A percentile compares a stretch with the other conserved stretches of the same genome.
Evolutionary conservation across 345 rosid species (phyloP).

Genomic region (Pistacia atlantica): DNA sequence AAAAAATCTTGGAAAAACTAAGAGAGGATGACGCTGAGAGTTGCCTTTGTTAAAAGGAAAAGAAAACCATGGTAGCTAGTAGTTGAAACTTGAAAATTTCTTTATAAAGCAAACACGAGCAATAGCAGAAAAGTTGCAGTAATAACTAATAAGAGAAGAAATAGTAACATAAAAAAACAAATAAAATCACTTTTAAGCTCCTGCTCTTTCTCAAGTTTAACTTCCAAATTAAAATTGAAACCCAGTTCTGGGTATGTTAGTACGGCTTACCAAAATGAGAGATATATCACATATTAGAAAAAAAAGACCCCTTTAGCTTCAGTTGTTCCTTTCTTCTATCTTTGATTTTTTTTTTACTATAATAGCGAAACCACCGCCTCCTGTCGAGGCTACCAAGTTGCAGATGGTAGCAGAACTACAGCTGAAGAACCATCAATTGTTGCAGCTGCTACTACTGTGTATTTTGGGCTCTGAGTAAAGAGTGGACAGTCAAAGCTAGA

Average conservation of each 20-base stretch:
- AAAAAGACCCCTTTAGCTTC: background rate
- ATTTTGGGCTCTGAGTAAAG: slow-evolving; percentile 19
- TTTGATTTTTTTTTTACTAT: slow-evolving; percentile 5
- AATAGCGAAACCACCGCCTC: slow-evolving; percentile 39
- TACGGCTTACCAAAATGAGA: slow-evolving; percentile 2
- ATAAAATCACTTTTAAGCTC: background rate
- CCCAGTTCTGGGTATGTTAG: background rate
- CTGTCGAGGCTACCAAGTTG: slow-evolving; percentile 2
- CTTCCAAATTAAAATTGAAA: slow-evolving; percentile 1
- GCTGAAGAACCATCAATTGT: slow-evolving; percentile 26
- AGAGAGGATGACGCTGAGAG: slow-evolving; percentile 5
- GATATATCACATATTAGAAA: background rate
- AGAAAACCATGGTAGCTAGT: slow-evolving; percentile 33
- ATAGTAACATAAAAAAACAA: background rate
- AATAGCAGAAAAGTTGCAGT: slow-evolving; percentile 18
- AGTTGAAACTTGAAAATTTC: slow-evolving; percentile 25
- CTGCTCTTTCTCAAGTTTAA: background rate
- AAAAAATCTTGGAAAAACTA: slow-evolving; percentile 15
- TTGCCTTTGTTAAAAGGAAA: slow-evolving; percentile 25
- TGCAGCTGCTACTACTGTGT: slow-evolving; percentile 5
- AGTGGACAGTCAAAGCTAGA: slow-evolving; percentile 29
- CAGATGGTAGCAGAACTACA: slow-evolving; percentile 7
- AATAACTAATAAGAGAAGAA: slow-evolving; percentile 11
- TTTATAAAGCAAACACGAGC: slow-evolving; percentile 28
- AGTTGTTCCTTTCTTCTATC: background rate